Conservation (phyloP, 2,329 filamentous ascomycete genomes). For the Coniochaeta sp. region DNA sequence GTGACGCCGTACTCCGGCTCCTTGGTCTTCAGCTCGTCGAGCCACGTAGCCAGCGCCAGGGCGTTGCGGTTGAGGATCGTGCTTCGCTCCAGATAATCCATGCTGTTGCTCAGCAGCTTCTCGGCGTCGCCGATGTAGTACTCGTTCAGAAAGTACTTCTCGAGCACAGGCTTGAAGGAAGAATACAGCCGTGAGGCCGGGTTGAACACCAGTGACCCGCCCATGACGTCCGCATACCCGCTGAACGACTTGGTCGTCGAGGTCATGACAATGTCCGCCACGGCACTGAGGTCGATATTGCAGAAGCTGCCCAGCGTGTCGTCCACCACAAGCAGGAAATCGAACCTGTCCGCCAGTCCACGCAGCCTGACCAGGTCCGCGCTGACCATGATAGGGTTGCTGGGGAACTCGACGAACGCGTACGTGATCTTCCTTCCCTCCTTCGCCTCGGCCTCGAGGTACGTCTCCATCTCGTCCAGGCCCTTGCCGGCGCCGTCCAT, state of each 20-base stretch:
- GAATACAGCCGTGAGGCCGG: conserved; percentile 33
- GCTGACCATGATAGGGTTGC: conserved; percentile 35
- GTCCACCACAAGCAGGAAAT: conserved; percentile 37
- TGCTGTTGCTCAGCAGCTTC: conserved; percentile 40
- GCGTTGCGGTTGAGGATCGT: conserved; percentile 45
- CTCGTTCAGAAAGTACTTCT: conserved; percentile 30
- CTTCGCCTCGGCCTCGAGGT: conserved; percentile 31
- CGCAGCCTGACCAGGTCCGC: conserved; percentile 30
- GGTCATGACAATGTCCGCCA: conserved; percentile 41
- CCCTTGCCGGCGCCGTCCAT: conserved; percentile 27
- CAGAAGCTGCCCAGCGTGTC: conserved; percentile 40
- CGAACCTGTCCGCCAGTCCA: conserved; percentile 31
- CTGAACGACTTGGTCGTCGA: conserved; percentile 53
- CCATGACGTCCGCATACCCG: conserved; percentile 48
- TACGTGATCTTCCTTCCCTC: conserved; percentile 32
- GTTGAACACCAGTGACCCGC: conserved; percentile 41
- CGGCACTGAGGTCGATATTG: conserved; percentile 41
- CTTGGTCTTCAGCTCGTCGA: conserved; percentile 24
- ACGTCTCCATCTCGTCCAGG: conserved; percentile 35
- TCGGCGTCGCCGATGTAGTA: conserved; percentile 38
- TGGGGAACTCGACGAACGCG: conserved; percentile 41
- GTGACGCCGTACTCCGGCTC: conserved; percentile 19
- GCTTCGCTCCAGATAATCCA: conserved; percentile 46
- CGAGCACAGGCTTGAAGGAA: conserved; percentile 23
- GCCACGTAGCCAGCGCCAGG: conserved; percentile 36